Evolutionary conservation across 2,329 filamentous ascomycete species (phyloP), one percentile per base, ranked within the genome.

Genomic region (Colletotrichum orchidophilum): DNA sequence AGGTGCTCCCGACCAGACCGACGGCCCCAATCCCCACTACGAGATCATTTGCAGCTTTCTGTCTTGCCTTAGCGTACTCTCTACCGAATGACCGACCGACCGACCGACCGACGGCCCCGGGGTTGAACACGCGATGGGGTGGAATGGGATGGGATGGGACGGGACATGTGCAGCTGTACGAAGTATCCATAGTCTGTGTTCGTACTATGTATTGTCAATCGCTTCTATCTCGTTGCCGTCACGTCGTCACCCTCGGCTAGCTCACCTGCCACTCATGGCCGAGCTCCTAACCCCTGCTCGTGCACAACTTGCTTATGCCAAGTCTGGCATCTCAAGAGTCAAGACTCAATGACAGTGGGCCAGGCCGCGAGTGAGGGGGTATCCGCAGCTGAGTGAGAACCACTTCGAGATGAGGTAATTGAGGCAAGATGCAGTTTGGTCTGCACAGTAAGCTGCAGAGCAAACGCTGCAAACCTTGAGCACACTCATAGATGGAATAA

Each of bases 1-100:
- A 60, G 58, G 58, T 33, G 58, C 59, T 29, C 55, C 66, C 63
- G 63, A 70, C 39, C 49, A 63, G 39, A 29, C 65, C 55, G 63
- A 61, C 15, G 60, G 26, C 52, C 33, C 15, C 29, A n/a, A n/a
- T 53, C 57, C 33, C 57, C 26, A 31, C 57, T 15, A 33, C 57
- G 33, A 60, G 57, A 60, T 49, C n/a, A 60, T 24, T 58, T n/a
- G 55, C 31, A 58, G 29, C 55, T 35, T 15, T 33, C 54, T 58
- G 52, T 54, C 52, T 18, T 26, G 52, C 52, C 52, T 29, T 54
- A 27, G 55, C 31, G 55, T 59, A 12, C 21, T 21, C 39, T 46
- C 18, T 46, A 46, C 55, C 55, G 55, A 49, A 33, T n/a, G 35
- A 52, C 49, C 49, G 49, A 52, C 49, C 24, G 57, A 55, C 53